Evolutionary conservation across 2,329 filamentous ascomycete species (phyloP).

Genomic region (Stromatinia cepivora): DNA sequence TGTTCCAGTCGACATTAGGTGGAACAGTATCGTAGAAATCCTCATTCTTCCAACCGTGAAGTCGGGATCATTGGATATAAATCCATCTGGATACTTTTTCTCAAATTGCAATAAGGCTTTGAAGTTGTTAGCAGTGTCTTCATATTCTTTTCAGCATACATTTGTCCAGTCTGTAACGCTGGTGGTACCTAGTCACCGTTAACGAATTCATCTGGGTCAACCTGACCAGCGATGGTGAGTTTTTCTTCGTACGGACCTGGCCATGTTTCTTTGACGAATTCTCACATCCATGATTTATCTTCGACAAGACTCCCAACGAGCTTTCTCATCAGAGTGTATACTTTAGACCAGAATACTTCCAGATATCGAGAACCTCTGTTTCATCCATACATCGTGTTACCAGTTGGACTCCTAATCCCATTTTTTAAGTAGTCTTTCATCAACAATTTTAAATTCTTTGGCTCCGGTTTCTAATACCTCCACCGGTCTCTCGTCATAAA

Average conservation of each 20-base stretch:
- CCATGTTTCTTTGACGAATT: background rate
- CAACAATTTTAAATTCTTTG: background rate
- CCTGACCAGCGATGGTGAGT: background rate
- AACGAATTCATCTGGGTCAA: background rate
- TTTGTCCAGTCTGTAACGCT: background rate
- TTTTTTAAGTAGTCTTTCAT: background rate
- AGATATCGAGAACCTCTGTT: background rate
- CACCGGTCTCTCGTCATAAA: background rate
- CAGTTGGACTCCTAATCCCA: background rate
- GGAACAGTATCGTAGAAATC: too few species aligned
- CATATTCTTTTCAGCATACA: background rate
- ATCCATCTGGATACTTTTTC: too few species aligned
- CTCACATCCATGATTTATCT: background rate
- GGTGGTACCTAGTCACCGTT: too few species aligned
- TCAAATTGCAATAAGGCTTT: background rate
- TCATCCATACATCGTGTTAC: background rate
- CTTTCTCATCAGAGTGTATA: background rate
- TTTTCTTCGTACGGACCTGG: too few species aligned
- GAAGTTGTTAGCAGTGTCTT: accelerated
- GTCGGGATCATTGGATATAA: background rate
- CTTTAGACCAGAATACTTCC: background rate
- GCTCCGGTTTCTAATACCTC: too few species aligned
- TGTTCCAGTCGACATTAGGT: background rate
- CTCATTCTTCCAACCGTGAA: background rate
- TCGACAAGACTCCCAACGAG: background rate